Evolutionary conservation across 176 grass and related monocot genomes (phyloP).

Genomic region (Aechmea fasciata): DNA sequence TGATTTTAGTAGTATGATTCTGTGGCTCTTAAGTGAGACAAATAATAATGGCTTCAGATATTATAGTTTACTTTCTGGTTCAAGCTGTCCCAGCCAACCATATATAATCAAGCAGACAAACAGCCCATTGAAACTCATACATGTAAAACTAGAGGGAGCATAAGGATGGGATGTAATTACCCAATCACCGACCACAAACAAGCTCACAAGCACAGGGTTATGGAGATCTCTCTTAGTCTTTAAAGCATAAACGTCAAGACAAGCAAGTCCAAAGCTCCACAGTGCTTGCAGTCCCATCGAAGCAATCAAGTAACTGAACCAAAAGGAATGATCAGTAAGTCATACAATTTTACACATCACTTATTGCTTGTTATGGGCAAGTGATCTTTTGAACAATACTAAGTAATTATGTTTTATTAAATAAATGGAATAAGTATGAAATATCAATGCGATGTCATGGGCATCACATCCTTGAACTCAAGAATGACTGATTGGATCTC

Average conservation of each 20-base stretch:
- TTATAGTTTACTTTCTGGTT: too few relatives aligned
- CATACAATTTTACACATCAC: neutral
- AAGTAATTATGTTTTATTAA: neutral
- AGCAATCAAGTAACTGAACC: constrained; percentile 74
- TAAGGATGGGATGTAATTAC: constrained; percentile 39
- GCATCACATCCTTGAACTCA: too few relatives aligned
- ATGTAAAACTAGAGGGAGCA: neutral
- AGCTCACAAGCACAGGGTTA: constrained; percentile 64
- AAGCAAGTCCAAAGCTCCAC: constrained; percentile 85
- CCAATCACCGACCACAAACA: constrained; percentile 91
- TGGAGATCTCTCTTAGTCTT: constrained; percentile 50
- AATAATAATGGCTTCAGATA: too few relatives aligned
- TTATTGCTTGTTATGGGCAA: neutral
- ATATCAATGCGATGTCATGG: too few relatives aligned
- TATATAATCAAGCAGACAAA: neutral
- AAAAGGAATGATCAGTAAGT: constrained; percentile 12
- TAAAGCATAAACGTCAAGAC: constrained; percentile 77
- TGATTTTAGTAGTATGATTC: too few relatives aligned
- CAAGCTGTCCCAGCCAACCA: too few relatives aligned
- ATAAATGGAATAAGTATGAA: too few relatives aligned
- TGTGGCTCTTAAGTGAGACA: too few relatives aligned
- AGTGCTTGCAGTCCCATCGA: constrained; percentile 85
- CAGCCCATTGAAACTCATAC: neutral
- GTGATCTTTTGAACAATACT: neutral
- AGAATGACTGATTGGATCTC: too few relatives aligned